Conservation (phyloP, 495 filamentous ascomycete species). For the Penicillium nucicola region DNA sequence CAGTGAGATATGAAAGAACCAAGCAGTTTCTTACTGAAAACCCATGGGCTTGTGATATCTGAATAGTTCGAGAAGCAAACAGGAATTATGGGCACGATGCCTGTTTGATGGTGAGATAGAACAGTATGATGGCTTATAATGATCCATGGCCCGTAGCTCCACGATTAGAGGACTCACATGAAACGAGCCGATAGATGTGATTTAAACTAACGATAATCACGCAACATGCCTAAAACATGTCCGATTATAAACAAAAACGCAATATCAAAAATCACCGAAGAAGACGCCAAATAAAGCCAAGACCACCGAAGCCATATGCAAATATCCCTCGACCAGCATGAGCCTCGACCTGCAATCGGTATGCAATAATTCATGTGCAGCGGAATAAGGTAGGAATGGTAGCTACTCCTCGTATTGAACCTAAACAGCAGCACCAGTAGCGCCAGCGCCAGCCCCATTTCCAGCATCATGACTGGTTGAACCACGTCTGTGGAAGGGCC, state of each 20-base stretch:
- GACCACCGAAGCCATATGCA: not conserved
- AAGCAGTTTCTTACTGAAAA: too few relatives aligned
- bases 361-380: slow-evolving; percentile 4
- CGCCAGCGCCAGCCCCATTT: slow-evolving; percentile 3
- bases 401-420: not conserved
- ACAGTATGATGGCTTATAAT: too few relatives aligned
- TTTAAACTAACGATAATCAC: not conserved
- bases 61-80: too few relatives aligned
- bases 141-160: too few relatives aligned
- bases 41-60: too few relatives aligned
- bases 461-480: slow-evolving; percentile 30
- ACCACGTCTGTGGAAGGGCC: slow-evolving; percentile 41
- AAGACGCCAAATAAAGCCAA: slow-evolving; percentile 1
- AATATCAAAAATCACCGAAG: not conserved
- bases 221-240: too few relatives aligned
- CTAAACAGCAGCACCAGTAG: slow-evolving; percentile 8
- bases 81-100: too few relatives aligned
- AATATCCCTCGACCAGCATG: not conserved
- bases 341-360: not conserved
- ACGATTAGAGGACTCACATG: not conserved
- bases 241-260: slow-evolving; percentile 1
- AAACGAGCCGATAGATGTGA: too few relatives aligned
- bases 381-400: too few relatives aligned
- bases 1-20: too few relatives aligned
- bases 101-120: too few relatives aligned